phyloP scores from a whole-genome alignment of 371 early-diverging fungal genomes.

The Mucor racemosus region DNA sequence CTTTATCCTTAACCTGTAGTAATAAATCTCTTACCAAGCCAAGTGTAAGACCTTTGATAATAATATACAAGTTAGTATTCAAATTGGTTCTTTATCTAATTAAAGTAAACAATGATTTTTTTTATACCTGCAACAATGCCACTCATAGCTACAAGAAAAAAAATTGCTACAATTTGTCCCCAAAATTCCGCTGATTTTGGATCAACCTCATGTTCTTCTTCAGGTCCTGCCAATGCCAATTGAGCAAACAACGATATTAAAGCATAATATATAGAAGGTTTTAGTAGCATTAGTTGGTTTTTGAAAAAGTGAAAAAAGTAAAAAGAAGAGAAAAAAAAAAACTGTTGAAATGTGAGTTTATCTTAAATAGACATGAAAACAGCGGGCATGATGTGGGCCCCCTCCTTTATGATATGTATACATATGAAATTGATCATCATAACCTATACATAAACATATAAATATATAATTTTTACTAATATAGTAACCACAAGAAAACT shows the following conservation, averaged over 20 bases:
- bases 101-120: background rate
- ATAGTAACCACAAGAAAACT: background rate
- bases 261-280: constrained; percentile 10
- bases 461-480: background rate
- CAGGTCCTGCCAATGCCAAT: constrained; percentile 6
- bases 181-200: constrained; percentile 35
- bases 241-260: constrained; percentile 3
- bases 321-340: constrained; percentile 1
- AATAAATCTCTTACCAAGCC: constrained; percentile 33
- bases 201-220: constrained; percentile 11
- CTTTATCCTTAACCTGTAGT: too few species aligned
- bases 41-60: constrained; percentile 60
- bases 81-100: background rate
- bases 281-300: constrained; percentile 17
- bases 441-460: background rate
- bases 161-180: constrained; percentile 47
- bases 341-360: background rate
- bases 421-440: constrained; percentile 8
- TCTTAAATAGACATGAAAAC: constrained; percentile 5
- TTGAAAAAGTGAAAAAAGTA: constrained; percentile 1
- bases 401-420: background rate
- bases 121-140: constrained; percentile 80
- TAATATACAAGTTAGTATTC: constrained; percentile 29
- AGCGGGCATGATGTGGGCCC: background rate
- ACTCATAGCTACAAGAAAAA: constrained; percentile 69